Evolutionary conservation across 148 eudicot species (phyloP).

Genomic region (Persicaria maculosa): DNA sequence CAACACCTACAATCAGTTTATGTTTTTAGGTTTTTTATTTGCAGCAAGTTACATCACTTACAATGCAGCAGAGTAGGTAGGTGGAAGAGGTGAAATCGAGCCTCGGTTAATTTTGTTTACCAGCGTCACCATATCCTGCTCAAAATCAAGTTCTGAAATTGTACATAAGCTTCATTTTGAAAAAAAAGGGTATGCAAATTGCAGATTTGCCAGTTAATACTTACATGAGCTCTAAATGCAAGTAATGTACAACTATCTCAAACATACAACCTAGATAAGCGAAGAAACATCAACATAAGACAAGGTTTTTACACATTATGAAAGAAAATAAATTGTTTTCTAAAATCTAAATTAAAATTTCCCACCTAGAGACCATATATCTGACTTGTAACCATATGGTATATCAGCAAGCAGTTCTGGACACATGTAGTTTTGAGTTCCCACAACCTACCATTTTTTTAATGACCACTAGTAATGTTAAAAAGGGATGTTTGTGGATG

Average conservation of each 20-base stretch:
- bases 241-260: slow-evolving; percentile 96
- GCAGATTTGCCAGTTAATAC: slow-evolving; percentile 8
- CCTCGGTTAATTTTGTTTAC: slow-evolving; percentile 57
- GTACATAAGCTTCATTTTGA: neutral
- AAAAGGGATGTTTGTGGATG: neutral
- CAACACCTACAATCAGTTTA: neutral
- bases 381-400: slow-evolving; percentile 67
- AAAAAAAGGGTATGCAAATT: neutral
- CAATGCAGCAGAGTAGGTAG: slow-evolving; percentile 45
- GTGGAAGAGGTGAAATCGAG: slow-evolving; percentile 56
- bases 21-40: neutral
- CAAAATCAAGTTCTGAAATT: neutral
- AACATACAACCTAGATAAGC: slow-evolving; percentile 73
- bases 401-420: slow-evolving; percentile 66
- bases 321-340: neutral
- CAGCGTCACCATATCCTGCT: slow-evolving; percentile 44
- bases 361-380: slow-evolving; percentile 71
- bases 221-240: slow-evolving; percentile 83
- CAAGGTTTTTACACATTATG: neutral
- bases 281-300: neutral
- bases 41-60: slow-evolving; percentile 17
- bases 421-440: slow-evolving; percentile 69
- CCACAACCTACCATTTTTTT: slow-evolving; percentile 56
- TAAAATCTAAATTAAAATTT: neutral
- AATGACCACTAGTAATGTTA: too few species aligned